These are phyloP conservation scores for Xylaria intraflava DNA, from an alignment of 495 filamentous ascomycete species.

Conservation along the genomic window DNA sequence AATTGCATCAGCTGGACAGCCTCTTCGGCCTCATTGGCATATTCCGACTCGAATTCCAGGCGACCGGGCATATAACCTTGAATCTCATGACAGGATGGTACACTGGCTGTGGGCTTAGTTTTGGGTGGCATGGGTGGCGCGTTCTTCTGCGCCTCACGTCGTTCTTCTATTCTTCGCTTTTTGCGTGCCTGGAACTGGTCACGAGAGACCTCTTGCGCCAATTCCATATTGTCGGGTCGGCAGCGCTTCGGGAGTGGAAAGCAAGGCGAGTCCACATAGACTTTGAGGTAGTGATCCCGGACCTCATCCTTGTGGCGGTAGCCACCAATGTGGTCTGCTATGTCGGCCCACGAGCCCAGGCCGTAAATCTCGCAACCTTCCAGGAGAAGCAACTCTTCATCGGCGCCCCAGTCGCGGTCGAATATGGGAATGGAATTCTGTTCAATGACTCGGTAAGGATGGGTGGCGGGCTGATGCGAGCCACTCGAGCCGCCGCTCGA, in stretches of 20 bases:
- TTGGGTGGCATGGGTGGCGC: conserved; percentile 80
- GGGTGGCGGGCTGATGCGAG: conserved; percentile 75
- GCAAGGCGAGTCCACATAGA: conserved; percentile 71
- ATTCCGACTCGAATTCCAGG: conserved; percentile 95
- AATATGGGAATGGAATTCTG: conserved; percentile 98
- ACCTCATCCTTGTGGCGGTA: conserved; percentile 93
- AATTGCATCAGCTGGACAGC: conserved; percentile 98
- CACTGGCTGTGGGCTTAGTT: conserved; percentile 89
- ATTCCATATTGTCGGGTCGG: conserved; percentile 69
- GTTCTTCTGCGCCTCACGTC: conserved; percentile 80
- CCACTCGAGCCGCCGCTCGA: conserved; percentile 66
- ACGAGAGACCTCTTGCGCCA: conserved; percentile 71
- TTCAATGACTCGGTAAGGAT: conserved; percentile 90
- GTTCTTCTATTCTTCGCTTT: conserved; percentile 88
- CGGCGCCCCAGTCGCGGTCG: conserved; percentile 89
- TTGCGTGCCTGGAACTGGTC: conserved; percentile 92
- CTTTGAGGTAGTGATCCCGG: conserved; percentile 81
- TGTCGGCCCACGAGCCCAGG: conserved; percentile 93
- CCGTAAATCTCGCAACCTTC: conserved; percentile 98
- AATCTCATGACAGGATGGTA: conserved; percentile 93
- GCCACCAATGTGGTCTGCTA: conserved; percentile 95
- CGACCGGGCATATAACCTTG: conserved; percentile 98
- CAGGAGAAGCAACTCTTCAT: conserved; percentile 86
- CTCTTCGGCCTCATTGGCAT: conserved; percentile 95
- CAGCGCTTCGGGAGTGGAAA: conserved; percentile 84